Conservation (phyloP, 768 basidiomycete genomes). For the Paxillus involutus region DNA sequence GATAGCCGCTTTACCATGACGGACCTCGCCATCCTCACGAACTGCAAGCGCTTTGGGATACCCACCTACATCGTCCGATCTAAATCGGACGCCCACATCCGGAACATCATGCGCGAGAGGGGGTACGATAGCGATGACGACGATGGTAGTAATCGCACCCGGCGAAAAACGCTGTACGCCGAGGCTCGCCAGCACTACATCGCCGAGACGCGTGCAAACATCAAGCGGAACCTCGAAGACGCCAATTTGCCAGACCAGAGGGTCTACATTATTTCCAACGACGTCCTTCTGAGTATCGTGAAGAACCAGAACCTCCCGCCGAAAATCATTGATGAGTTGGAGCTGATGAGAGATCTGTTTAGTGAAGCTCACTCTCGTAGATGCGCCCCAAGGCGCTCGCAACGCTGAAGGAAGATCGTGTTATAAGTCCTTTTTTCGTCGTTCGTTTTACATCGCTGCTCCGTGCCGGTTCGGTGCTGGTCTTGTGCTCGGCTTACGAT, state of each 20-base stretch:
- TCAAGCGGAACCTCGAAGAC: slow-evolving; percentile 16
- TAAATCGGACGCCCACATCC: slow-evolving; percentile 23
- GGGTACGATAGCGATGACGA: slow-evolving; percentile 21
- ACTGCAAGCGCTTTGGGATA: slow-evolving; percentile 14
- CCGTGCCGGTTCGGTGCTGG: no score
- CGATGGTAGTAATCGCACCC: slow-evolving; percentile 2
- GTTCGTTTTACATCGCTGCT: no score
- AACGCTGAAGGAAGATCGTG: no score
- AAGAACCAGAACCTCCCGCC: slow-evolving; percentile 9
- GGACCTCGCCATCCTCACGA: slow-evolving; percentile 17
- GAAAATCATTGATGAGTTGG: slow-evolving; percentile 23
- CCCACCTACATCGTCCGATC: slow-evolving; percentile 24
- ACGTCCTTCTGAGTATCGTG: slow-evolving; percentile 19
- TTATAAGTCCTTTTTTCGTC: no score
- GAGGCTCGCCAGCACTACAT: slow-evolving; percentile 15
- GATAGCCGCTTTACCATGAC: slow-evolving; percentile 24
- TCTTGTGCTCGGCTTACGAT: no score
- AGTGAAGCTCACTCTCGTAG: slow-evolving; percentile 4
- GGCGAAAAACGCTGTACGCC: slow-evolving; percentile 9
- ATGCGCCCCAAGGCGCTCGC: no score
- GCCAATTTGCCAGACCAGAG: slow-evolving; percentile 24
- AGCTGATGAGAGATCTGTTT: slow-evolving; percentile 17
- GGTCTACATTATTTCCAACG: slow-evolving; percentile 27
- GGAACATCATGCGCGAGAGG: slow-evolving; percentile 14
- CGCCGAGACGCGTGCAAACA: slow-evolving; percentile 14